Percentiles rank a stretch among this genome's conserved stretches.
These are phyloP conservation scores for Pelargonium citronellum DNA, from an alignment of 441 rosid genomes.

Conservation along the genomic window DNA sequence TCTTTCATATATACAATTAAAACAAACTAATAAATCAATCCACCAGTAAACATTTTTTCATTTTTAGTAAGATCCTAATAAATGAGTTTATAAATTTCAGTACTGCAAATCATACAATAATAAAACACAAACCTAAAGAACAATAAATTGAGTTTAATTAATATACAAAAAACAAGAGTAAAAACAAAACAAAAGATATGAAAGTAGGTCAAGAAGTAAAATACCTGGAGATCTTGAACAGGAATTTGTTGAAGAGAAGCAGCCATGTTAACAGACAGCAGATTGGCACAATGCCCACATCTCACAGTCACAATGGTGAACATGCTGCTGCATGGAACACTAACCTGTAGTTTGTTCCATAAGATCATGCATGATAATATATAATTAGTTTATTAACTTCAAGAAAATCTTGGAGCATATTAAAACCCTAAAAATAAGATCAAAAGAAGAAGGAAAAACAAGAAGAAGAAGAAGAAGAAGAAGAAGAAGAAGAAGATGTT, in stretches of 20 bases:
- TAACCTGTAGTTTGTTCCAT: constrained; percentile 46
- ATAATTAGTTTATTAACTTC: too few species aligned
- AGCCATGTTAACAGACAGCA: constrained; percentile 75
- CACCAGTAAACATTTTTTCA: not conserved
- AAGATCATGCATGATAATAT: too few species aligned
- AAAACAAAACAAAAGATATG: not conserved
- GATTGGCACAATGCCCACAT: constrained; percentile 88
- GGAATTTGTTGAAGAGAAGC: constrained; percentile 57
- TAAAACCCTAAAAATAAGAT: not conserved
- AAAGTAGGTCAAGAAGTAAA: not conserved
- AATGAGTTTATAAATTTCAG: too few species aligned
- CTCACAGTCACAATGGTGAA: constrained; percentile 74
- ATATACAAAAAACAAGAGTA: not conserved
- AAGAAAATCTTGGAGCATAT: not conserved
- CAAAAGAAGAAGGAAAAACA: not conserved
- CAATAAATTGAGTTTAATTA: not conserved
- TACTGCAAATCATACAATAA: too few species aligned
- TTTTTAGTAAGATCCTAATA: too few species aligned
- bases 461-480: not conserved
- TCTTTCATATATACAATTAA: constrained; percentile 18
- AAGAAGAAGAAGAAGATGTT: too few species aligned
- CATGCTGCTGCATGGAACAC: constrained; percentile 70
- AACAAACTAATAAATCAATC: constrained; percentile 12
- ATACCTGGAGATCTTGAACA: constrained; percentile 59
- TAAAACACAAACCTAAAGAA: not conserved